Base-by-base conservation (phyloP, 2,329 filamentous ascomycete species). In the Xylaria polymorpha region DNA sequence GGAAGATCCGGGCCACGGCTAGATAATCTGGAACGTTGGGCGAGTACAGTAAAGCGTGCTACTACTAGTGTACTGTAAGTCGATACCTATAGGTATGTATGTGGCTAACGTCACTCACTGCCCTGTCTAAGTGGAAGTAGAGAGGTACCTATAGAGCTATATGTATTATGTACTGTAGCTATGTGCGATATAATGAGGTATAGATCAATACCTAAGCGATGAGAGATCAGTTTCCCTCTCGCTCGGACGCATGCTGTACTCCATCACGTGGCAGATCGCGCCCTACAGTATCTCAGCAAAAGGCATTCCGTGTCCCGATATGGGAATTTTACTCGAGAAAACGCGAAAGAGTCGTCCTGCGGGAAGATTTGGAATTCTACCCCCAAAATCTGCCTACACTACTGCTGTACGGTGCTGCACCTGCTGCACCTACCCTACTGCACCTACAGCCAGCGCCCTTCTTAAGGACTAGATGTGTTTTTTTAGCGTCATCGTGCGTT, bases 311-410 rank as follows among this genome's bases (percentile, higher is more conserved):
- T 51, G 43, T 55, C 67, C 67, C 56, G 44, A 71, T 60, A 29
- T 29, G 70, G 70, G 44, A 67, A 70, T 65, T 70, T 71, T 71
- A 70, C 56, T 70, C 70, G 70, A 71, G 61, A 22, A 68, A 55
- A 4, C 20, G 46, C 46, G 20, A 60, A 57, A 43, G 53, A 48
- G 35, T 29, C 61, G 43, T 57, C 9, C 39, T 61, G 22, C 39
- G 29, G 35, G 7, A 71, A n/a, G 61, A 71, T 71, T 71, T 71
- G 70, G 70, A 71, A 71, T 71, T 53, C 32, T 12, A 35, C 50
- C 25, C 22, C 44, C 29, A 6, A 61, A 29, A 57, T 39, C 35
- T 37, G 10, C 68, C 61, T 61, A 50, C 61, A 37, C 50, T 58
- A 63, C 63, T 55, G 46, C 25, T 37, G 43, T 56, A 7, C 56